Evolutionary conservation across 1,284 basidiomycete species (phyloP), one percentile per base, ranked within the genome.

Genomic region (Cutaneotrichosporon sp.): DNA sequence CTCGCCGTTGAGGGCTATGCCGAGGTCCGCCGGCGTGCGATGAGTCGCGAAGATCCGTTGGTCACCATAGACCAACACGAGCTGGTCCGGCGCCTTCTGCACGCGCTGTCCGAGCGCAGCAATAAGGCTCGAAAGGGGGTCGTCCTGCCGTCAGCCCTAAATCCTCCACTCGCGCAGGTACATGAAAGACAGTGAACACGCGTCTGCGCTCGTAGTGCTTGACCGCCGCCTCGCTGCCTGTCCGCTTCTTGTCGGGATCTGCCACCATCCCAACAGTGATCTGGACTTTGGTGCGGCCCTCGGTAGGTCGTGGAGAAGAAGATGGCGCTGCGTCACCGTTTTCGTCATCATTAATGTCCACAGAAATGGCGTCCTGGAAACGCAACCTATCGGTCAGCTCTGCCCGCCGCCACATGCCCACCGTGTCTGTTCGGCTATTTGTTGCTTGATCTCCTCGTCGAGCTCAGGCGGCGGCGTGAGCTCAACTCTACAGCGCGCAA

Each of bases 391-490:
- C 9, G 0, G 7, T 39, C 33, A 45, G 43, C 26, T 45, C 17
- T n/a, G 23, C 13, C 2, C 8, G 15, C 37, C 33, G 2, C 2
- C 33, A 8, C 5, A 30, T 9, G 49, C 49, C 30, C 39, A 55
- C 53, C 15, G 20, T 1, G 38, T 13, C 12, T 48, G 22, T 37
- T 36, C 23, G 8, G 18, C 34, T 17, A 46, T 38, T 7, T 49
- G 46, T 3, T 45, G 45, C 38, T 37, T 42, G 20, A 53, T 36
- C 18, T 55, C 59, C n/a, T 56, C 58, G 9, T 49, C 40, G 14
- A 66, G 26, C n/a, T 51, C 52, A 0, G 68, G 69, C 30, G 69
- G 69, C 13, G 69, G 67, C 15, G 68, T 70, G 7, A 69, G 55
- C 40, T 40, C 48, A 5, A 61, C 42, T 1, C 54, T 35, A 13